phyloP scores from a whole-genome alignment of 1,284 basidiomycete genomes.

The Austropuccinia psidii region DNA sequence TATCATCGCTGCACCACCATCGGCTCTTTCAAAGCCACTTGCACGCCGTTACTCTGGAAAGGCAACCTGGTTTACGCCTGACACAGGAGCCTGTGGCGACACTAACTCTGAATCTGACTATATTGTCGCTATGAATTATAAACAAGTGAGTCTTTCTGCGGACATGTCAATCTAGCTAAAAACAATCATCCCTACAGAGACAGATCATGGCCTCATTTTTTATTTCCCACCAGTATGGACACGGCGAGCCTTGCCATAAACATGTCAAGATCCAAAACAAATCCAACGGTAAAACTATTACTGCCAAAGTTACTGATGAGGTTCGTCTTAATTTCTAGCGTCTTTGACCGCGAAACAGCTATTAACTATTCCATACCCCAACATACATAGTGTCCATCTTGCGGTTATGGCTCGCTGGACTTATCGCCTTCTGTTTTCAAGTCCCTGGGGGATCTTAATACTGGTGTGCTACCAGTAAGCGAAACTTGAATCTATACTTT shows the following conservation, averaged over 20 bases:
- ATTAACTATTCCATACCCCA: neutral
- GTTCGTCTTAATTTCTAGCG: neutral
- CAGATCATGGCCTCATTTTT: no score
- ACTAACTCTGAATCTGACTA: conserved; percentile 8
- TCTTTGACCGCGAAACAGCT: neutral
- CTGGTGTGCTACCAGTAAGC: conserved; percentile 32
- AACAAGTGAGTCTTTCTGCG: conserved; percentile 23
- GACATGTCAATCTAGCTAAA: neutral
- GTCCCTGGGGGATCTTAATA: conserved; percentile 18
- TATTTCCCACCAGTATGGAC: neutral
- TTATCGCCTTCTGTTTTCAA: conserved; percentile 28
- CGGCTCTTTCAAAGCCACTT: no score
- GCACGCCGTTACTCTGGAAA: conserved; percentile 11
- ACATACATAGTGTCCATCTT: conserved; percentile 19
- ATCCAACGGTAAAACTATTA: conserved; percentile 14
- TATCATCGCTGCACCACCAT: no score
- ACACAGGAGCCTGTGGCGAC: conserved; percentile 31
- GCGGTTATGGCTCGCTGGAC: conserved; percentile 29
- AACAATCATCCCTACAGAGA: neutral
- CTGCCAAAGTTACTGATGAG: conserved; percentile 32
- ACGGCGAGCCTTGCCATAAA: conserved; percentile 23
- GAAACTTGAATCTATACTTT: no score
- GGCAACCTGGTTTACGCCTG: conserved; percentile 32
- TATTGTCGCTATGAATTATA: conserved; percentile 33
- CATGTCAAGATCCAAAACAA: conserved; percentile 24